Evolutionary conservation across 2,329 filamentous ascomycete species (phyloP).

Genomic region (Scolecobasidium constrictum): DNA sequence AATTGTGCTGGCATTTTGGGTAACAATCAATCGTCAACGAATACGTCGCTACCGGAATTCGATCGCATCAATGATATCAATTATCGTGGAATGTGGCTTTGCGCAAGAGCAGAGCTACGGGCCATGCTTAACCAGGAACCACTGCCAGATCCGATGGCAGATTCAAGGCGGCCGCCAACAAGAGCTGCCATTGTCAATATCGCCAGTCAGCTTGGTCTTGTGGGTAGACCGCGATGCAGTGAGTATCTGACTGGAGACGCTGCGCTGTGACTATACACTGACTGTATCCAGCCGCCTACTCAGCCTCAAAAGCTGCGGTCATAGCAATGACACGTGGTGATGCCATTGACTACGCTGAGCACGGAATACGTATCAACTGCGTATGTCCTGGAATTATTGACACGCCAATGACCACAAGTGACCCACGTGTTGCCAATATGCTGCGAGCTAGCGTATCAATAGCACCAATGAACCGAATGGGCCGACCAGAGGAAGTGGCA

Average conservation of each 20-base stretch:
- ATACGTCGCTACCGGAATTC: conserved; percentile 38
- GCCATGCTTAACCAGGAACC: conserved; percentile 9
- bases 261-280: not conserved
- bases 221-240: conserved; percentile 9
- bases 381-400: conserved; percentile 23
- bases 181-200: conserved; percentile 9
- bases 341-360: conserved; percentile 10
- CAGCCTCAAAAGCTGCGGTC: conserved; percentile 47
- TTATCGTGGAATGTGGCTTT: conserved; percentile 26
- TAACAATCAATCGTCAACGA: conserved; percentile 29
- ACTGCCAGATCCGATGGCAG: conserved; percentile 2
- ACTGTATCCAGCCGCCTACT: conserved; percentile 38
- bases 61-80: conserved; percentile 46
- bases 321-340: conserved; percentile 45
- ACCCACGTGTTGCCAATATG: conserved; percentile 15
- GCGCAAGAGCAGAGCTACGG: conserved; percentile 5
- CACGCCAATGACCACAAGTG: conserved; percentile 22
- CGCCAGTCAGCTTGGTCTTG: conserved; percentile 8
- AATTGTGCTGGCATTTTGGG: conserved; percentile 45
- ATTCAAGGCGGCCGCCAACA: conserved; percentile 7
- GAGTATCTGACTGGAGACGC: not conserved
- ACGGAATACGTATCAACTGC: conserved; percentile 20
- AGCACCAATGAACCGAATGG: conserved; percentile 25
- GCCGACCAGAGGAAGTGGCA: conserved; percentile 25
- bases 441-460: conserved; percentile 19